Percentiles rank a stretch among this genome's conserved stretches.
These are phyloP conservation scores for Exophiala oligosperma DNA, from an alignment of 2,329 filamentous ascomycete species.

Conservation along the genomic window DNA sequence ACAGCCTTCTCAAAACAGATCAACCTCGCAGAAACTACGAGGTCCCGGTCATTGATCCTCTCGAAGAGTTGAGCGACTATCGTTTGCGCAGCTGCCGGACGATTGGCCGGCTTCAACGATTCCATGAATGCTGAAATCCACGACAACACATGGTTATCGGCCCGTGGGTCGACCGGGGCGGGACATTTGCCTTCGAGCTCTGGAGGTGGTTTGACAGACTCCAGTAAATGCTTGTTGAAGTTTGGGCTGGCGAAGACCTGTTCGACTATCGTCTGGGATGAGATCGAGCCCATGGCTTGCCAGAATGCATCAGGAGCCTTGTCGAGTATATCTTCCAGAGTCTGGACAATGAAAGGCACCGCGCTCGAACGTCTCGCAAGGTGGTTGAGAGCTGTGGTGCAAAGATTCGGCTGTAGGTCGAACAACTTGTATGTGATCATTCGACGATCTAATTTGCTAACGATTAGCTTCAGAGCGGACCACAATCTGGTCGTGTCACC, in stretches of 20 bases:
- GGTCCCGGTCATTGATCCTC: slow-evolving; percentile 46
- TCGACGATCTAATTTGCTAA: slow-evolving; percentile 70
- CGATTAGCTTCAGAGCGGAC: slow-evolving; percentile 71
- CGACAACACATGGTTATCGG: slow-evolving; percentile 58
- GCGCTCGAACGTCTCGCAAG: slow-evolving; percentile 63
- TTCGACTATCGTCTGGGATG: slow-evolving; percentile 78
- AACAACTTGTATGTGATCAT: slow-evolving; percentile 77
- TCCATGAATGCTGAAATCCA: slow-evolving; percentile 79
- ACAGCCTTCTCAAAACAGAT: slow-evolving; percentile 49
- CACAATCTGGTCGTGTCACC: slow-evolving; percentile 71
- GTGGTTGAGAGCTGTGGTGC: slow-evolving; percentile 62
- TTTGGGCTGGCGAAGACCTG: slow-evolving; percentile 75
- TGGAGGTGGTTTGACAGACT: slow-evolving; percentile 5
- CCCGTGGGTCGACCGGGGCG: background rate
- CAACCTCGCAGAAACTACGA: slow-evolving; percentile 44
- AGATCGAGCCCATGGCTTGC: slow-evolving; percentile 81
- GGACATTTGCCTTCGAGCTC: slow-evolving; percentile 18
- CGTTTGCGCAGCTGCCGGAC: slow-evolving; percentile 77
- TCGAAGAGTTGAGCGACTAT: slow-evolving; percentile 73
- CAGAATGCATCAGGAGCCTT: slow-evolving; percentile 81
- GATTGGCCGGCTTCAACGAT: slow-evolving; percentile 73
- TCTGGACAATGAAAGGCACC: slow-evolving; percentile 68
- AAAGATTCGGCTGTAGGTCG: slow-evolving; percentile 71
- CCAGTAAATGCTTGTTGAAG: slow-evolving; percentile 55
- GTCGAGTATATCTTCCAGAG: slow-evolving; percentile 69